These are phyloP conservation scores for Gremmenia infestans DNA, from an alignment of 2,329 filamentous ascomycete genomes.

Conservation along the genomic window DNA sequence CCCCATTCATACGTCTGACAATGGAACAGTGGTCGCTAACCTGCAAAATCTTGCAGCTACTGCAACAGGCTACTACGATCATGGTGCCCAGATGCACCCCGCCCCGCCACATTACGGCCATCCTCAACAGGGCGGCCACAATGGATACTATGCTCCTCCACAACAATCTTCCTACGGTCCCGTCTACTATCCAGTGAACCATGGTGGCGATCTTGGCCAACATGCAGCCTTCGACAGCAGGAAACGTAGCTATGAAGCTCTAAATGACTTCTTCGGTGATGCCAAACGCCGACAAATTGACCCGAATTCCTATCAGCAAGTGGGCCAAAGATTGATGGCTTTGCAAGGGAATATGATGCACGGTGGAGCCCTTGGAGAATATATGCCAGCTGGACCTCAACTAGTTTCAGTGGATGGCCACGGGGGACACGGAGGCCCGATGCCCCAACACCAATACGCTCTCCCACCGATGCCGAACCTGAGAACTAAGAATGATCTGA, in stretches of 20 bases:
- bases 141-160: constrained; percentile 48
- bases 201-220: constrained; percentile 62
- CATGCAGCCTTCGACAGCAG: constrained; percentile 62
- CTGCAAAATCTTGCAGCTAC: constrained; percentile 31
- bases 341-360: constrained; percentile 67
- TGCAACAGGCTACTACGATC: constrained; percentile 52
- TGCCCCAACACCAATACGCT: constrained; percentile 75
- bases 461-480: constrained; percentile 84
- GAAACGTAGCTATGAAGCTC: constrained; percentile 79
- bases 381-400: constrained; percentile 47
- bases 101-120: constrained; percentile 47
- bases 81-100: constrained; percentile 56
- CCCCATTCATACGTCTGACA: constrained; percentile 25
- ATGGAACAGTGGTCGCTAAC: constrained; percentile 29
- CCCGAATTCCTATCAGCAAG: constrained; percentile 81
- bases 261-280: constrained; percentile 92
- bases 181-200: constrained; percentile 71
- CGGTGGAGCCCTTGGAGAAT: constrained; percentile 49
- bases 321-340: constrained; percentile 81
- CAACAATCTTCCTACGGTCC: constrained; percentile 58
- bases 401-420: constrained; percentile 50
- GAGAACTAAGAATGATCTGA: constrained; percentile 86
- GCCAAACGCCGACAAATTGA: constrained; percentile 90
- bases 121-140: constrained; percentile 49
- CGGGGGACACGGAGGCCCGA: constrained; percentile 40